Percentiles rank a stretch among this genome's conserved stretches.
Conservation (phyloP, 2,329 filamentous ascomycete species). For the Ascosphaera apis region DNA sequence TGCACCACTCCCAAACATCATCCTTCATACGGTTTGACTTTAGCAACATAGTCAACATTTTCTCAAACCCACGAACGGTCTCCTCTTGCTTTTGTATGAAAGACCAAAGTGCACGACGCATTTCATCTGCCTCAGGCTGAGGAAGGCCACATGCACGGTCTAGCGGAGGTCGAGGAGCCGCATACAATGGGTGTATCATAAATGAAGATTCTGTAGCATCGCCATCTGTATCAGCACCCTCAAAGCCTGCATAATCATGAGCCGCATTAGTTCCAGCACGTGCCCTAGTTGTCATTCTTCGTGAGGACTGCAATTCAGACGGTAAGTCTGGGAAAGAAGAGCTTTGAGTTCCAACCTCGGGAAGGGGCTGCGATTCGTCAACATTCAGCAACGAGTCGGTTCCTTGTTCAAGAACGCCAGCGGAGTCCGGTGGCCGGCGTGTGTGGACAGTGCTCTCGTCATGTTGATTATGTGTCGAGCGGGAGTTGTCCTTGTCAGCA, state of each 20-base stretch:
- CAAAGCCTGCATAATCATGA: neutral
- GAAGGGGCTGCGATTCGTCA: no score
- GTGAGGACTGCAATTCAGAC: constrained; percentile 13
- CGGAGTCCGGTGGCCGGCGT: no score
- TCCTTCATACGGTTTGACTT: constrained; percentile 36
- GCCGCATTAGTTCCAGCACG: constrained; percentile 4
- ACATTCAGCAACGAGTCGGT: no score
- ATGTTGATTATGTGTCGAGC: no score
- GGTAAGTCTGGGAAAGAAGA: constrained; percentile 9
- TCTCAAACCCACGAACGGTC: constrained; percentile 32
- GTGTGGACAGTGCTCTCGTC: no score
- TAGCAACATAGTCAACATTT: constrained; percentile 32
- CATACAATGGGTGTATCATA: neutral
- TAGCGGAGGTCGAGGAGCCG: constrained; percentile 3
- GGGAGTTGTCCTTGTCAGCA: no score
- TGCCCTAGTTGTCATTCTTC: constrained; percentile 24
- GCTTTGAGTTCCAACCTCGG: neutral
- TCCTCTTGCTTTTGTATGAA: constrained; percentile 46
- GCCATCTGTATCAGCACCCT: neutral
- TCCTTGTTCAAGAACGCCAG: no score
- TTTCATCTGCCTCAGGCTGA: constrained; percentile 36
- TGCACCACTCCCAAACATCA: constrained; percentile 35
- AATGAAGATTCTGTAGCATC: neutral
- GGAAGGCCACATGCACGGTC: constrained; percentile 35
- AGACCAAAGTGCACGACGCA: constrained; percentile 33